phyloP scores from a whole-genome alignment of 176 grass and related monocot genomes.

The Avena sativa region DNA sequence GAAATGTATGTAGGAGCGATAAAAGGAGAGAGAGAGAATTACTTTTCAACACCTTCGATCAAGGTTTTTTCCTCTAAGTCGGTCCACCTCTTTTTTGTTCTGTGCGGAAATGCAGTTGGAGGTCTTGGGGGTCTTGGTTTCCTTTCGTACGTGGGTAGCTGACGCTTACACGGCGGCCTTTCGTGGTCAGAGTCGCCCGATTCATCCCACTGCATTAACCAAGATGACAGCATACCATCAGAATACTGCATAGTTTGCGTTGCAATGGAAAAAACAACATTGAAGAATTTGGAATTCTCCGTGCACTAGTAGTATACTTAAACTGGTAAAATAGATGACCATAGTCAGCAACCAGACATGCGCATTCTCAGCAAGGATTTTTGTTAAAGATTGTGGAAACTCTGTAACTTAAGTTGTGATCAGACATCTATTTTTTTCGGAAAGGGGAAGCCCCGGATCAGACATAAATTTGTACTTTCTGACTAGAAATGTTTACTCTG shows the following conservation, averaged over 20 bases:
- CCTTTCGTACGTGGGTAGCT: not conserved
- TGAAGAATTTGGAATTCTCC: not conserved
- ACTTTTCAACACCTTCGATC: constrained; percentile 53
- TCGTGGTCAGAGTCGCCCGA: constrained; percentile 23
- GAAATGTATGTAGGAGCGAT: not conserved
- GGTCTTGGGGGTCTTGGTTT: not conserved
- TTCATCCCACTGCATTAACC: constrained; percentile 35
- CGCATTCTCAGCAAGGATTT: not conserved
- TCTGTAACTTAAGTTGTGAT: not conserved
- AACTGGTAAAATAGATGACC: not conserved
- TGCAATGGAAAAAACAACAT: not conserved
- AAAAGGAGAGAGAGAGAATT: not conserved
- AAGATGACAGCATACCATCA: not conserved
- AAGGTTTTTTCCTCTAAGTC: constrained; percentile 39
- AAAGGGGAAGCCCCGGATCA: not conserved
- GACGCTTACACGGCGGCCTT: constrained; percentile 6
- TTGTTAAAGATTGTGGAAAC: not conserved
- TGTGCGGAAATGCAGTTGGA: constrained; percentile 25
- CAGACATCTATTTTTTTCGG: no score
- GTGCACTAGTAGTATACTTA: not conserved
- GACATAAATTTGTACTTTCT: not conserved
- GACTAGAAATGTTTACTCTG: not conserved
- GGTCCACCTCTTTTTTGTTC: constrained; percentile 47
- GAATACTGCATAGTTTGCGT: constrained; percentile 30
- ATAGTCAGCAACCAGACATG: not conserved